phyloP scores from a whole-genome alignment of 176 grass and related monocot species.

The Paspalum notatum region DNA sequence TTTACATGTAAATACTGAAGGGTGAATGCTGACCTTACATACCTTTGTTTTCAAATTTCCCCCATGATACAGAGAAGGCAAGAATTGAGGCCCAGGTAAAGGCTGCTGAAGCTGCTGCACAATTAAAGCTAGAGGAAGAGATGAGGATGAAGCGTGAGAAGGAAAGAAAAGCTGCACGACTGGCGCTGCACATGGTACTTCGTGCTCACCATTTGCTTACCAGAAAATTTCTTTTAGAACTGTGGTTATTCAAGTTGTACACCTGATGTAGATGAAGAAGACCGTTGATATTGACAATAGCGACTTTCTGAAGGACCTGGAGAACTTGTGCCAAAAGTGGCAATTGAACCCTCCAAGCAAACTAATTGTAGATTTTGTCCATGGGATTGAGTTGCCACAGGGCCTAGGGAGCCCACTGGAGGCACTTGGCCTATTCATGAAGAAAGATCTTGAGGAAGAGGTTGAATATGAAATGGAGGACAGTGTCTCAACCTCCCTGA shows the following conservation, averaged over 20 bases:
- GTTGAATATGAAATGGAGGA: slow-evolving; percentile 55
- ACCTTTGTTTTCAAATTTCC: slow-evolving; percentile 5
- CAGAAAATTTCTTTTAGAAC: slow-evolving; percentile 23
- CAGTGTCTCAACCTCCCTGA: slow-evolving; percentile 38
- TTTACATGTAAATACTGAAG: not conserved
- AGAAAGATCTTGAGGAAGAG: slow-evolving; percentile 62
- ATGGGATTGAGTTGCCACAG: slow-evolving; percentile 48
- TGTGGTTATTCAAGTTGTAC: slow-evolving; percentile 18
- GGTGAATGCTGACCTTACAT: slow-evolving; percentile 16
- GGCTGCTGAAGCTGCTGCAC: slow-evolving; percentile 67
- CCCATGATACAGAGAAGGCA: slow-evolving; percentile 60
- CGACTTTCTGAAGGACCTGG: slow-evolving; percentile 64
- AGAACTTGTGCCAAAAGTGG: slow-evolving; percentile 52
- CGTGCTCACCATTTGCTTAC: slow-evolving; percentile 10
- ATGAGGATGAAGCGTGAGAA: slow-evolving; percentile 59
- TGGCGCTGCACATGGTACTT: slow-evolving; percentile 71
- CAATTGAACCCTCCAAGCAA: slow-evolving; percentile 42
- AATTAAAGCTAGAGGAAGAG: slow-evolving; percentile 66
- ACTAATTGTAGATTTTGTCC: slow-evolving; percentile 45
- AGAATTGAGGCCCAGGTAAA: slow-evolving; percentile 82
- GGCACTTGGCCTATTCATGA: slow-evolving; percentile 77
- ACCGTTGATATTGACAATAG: slow-evolving; percentile 91
- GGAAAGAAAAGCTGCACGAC: slow-evolving; percentile 79
- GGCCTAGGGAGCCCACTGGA: slow-evolving; percentile 64
- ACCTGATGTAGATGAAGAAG: slow-evolving; percentile 72